A percentile compares a stretch with the other conserved stretches of the same genome.
Evolutionary conservation across 2,329 filamentous ascomycete genomes (phyloP).

Genomic region (Alternaria metachromatica): DNA sequence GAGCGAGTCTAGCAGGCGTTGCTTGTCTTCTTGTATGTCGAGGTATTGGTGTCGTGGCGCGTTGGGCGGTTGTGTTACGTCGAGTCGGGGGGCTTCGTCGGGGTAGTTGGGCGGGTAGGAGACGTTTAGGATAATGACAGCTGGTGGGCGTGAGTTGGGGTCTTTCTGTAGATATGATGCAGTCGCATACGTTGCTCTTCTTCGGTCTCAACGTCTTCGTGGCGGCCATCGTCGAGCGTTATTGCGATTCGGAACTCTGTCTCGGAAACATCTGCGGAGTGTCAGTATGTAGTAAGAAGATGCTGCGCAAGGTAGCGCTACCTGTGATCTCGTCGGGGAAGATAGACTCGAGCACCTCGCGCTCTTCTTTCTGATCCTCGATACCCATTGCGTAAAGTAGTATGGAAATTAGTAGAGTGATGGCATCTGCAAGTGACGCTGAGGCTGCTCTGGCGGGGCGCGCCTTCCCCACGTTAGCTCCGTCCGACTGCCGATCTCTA

Average conservation of each 20-base stretch:
- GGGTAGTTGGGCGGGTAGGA: slow-evolving; percentile 91
- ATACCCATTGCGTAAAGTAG: slow-evolving; percentile 52
- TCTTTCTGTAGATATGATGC: neutral
- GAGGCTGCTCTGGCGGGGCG: slow-evolving; percentile 30
- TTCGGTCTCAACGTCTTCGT: slow-evolving; percentile 62
- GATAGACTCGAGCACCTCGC: slow-evolving; percentile 96
- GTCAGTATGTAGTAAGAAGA: slow-evolving; percentile 19
- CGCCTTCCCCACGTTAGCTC: slow-evolving; percentile 34
- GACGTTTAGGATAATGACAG: slow-evolving; percentile 81
- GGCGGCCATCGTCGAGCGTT: slow-evolving; percentile 72
- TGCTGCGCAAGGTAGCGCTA: slow-evolving; percentile 44
- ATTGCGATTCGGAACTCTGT: slow-evolving; percentile 87
- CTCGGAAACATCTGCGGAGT: slow-evolving; percentile 78
- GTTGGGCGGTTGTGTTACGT: slow-evolving; percentile 77
- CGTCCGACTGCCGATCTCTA: slow-evolving; percentile 26
- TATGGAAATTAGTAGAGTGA: slow-evolving; percentile 2
- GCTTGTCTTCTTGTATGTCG: slow-evolving; percentile 80
- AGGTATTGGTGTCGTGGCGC: slow-evolving; percentile 73
- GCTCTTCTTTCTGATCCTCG: slow-evolving; percentile 94
- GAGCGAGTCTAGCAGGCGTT: slow-evolving; percentile 72
- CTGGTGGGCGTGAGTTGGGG: slow-evolving; percentile 36
- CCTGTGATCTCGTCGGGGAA: slow-evolving; percentile 97
- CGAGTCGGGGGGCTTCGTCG: slow-evolving; percentile 82
- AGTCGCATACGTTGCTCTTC: slow-evolving; percentile 57
- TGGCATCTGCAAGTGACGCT: slow-evolving; percentile 15